Evolutionary conservation across 1,139 yeast species (phyloP).

Genomic region (Arxiozyma bovina): DNA sequence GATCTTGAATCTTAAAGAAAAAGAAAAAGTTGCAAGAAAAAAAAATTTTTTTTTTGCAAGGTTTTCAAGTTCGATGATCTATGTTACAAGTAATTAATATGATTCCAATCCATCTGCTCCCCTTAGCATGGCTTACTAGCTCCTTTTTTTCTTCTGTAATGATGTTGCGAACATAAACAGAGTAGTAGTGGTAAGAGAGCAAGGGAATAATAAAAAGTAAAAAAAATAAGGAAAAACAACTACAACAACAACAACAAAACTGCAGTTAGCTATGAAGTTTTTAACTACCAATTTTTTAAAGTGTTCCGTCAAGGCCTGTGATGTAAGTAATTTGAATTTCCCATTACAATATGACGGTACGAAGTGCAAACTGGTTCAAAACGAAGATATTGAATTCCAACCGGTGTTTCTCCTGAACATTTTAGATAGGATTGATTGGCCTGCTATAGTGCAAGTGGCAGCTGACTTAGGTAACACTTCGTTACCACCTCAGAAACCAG

Average conservation of each 20-base stretch:
- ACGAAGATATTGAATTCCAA: constrained; percentile 71
- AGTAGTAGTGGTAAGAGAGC: no score
- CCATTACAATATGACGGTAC: constrained; percentile 56
- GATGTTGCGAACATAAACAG: no score
- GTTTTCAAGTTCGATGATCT: no score
- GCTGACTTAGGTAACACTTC: constrained; percentile 56
- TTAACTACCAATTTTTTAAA: constrained; percentile 90
- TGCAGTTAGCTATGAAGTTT: constrained; percentile 57
- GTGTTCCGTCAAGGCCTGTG: constrained; percentile 83
- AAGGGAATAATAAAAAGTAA: background rate
- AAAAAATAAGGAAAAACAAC: background rate
- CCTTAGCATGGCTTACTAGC: background rate
- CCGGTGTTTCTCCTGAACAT: constrained; percentile 72
- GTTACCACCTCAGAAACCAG: constrained; percentile 50
- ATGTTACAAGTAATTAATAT: no score
- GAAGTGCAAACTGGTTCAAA: constrained; percentile 62
- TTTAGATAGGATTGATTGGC: constrained; percentile 82
- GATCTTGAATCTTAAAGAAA: background rate
- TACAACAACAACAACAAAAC: no score
- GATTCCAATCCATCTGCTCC: no score
- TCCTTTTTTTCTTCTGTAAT: no score
- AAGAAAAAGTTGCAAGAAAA: background rate
- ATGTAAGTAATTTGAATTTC: constrained; percentile 62
- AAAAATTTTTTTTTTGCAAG: background rate
- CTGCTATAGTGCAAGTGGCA: constrained; percentile 70